Evolutionary conservation across 192 early-diverging fungal species (phyloP).

Genomic region (Coemansia sp.): DNA sequence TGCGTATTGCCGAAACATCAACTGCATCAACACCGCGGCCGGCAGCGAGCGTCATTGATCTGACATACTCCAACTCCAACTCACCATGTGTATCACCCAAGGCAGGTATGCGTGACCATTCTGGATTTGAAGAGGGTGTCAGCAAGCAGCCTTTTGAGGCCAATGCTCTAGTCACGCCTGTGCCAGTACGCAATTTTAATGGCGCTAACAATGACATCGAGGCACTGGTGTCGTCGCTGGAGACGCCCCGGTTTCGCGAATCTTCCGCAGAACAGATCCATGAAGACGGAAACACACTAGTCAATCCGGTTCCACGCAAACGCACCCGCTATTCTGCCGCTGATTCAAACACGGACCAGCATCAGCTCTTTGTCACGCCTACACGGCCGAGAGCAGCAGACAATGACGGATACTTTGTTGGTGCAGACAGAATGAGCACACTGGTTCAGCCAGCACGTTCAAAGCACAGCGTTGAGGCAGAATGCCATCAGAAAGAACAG

Average conservation of each 20-base stretch:
- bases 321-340: background rate
- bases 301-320: conserved; percentile 4
- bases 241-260: conserved; percentile 35
- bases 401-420: background rate
- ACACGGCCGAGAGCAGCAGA: conserved; percentile 1
- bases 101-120: background rate
- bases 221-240: conserved; percentile 27
- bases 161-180: conserved; percentile 16
- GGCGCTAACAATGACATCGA: conserved; percentile 17
- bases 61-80: conserved; percentile 34
- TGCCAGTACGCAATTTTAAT: conserved; percentile 14
- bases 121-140: background rate
- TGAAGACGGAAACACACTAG: conserved; percentile 29
- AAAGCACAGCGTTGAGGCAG: background rate
- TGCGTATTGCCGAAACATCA: background rate
- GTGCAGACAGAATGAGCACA: conserved; percentile 1
- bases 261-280: background rate
- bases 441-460: conserved; percentile 30
- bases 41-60: conserved; percentile 18
- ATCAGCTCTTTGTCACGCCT: conserved; percentile 1
- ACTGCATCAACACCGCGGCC: conserved; percentile 1
- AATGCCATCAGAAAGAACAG: no score
- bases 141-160: background rate
- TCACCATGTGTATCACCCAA: conserved; percentile 27
- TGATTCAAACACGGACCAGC: background rate